Evolutionary conservation across 2,329 filamentous ascomycete genomes (phyloP), one percentile per base, ranked within the genome.

Genomic region (Daldinia eschscholtzii): DNA sequence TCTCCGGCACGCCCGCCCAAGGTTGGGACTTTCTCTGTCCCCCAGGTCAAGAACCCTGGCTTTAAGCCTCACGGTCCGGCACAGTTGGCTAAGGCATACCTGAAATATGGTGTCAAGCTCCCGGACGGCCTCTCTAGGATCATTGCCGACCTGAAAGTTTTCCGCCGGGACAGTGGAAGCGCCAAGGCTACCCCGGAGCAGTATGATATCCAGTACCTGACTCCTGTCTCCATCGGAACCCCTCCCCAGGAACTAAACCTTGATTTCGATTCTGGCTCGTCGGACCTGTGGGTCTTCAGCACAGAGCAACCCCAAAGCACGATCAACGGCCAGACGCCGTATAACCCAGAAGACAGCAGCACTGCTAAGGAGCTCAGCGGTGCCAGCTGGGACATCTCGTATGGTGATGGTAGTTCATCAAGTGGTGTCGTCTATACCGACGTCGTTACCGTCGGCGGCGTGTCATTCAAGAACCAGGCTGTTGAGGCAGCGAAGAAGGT

Each of bases 231-330:
- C 13, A 78, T 79, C 57, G 78, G 78, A 44, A 79, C 76, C 5
- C 77, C 77, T n/a, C 71, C 75, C 15, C 76, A 79, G 75, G 65
- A 61, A n/a, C 70, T 79, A 23, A 78, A 78, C 72, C 70, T 79
- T 0, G 78, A 79, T 68, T 77, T 80, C 65, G 78, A 80, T 70
- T 75, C 78, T 2, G 78, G 78, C 26, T 79, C 78, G n/a, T 77
- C 78, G 12, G 78, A 80, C 57, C 72, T 79, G 7, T 79, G 77
- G 77, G 78, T 79, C 41, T 79, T 79, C 73, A 77, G 75, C 70
- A 74, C 70, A 26, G 70, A 75, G 57, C 73, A 66, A 9, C 65
- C 76, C 28, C 30, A 60, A 1, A 65, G 60, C 53, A 61, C 71
- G 33, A 65, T 74, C 53, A 75, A 74, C 48, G 76, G 77, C 12